A percentile compares a stretch with the other conserved stretches of the same genome.
Evolutionary conservation across 257 asterid species (phyloP).

Genomic region (Handroanthus guayacan): DNA sequence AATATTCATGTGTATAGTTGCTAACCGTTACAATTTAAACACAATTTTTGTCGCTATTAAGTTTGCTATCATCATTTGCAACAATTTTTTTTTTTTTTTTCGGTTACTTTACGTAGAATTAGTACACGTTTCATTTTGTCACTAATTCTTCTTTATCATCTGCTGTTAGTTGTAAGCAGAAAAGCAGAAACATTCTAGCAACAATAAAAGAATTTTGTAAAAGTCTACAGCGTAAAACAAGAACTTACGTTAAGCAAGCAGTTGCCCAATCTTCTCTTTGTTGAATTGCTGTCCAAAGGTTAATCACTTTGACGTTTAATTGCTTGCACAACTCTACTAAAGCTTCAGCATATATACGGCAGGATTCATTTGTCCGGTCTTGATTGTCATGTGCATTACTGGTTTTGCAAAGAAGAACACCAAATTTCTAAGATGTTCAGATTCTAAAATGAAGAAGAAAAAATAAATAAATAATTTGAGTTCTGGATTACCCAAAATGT

Average conservation of each 20-base stretch:
- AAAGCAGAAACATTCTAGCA: not conserved
- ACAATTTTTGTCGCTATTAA: too few relatives aligned
- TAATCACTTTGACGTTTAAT: conserved; percentile 57
- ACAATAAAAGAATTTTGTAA: not conserved
- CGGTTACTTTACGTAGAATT: too few relatives aligned
- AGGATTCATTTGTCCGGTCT: conserved; percentile 60
- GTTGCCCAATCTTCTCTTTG: conserved; percentile 72
- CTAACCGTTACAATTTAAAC: too few relatives aligned
- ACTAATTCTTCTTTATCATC: too few relatives aligned
- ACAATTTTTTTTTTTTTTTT: too few relatives aligned
- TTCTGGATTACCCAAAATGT: conserved; percentile 50
- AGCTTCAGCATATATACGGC: conserved; percentile 72
- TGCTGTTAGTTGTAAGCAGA: too few relatives aligned
- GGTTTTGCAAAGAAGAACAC: conserved; percentile 24
- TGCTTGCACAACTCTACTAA: conserved; percentile 59
- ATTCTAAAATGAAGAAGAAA: conserved; percentile 4
- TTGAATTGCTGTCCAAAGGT: conserved; percentile 78
- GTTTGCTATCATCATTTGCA: too few relatives aligned
- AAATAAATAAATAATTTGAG: not conserved
- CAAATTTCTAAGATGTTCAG: conserved; percentile 1
- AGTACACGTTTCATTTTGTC: too few relatives aligned
- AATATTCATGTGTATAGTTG: too few relatives aligned
- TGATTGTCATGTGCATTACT: conserved; percentile 51
- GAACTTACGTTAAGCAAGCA: conserved; percentile 67
- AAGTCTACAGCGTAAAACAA: not conserved